Base-by-base conservation (phyloP, 805 yeast genomes). In the Yamadazyma takamatsuzukensis region DNA sequence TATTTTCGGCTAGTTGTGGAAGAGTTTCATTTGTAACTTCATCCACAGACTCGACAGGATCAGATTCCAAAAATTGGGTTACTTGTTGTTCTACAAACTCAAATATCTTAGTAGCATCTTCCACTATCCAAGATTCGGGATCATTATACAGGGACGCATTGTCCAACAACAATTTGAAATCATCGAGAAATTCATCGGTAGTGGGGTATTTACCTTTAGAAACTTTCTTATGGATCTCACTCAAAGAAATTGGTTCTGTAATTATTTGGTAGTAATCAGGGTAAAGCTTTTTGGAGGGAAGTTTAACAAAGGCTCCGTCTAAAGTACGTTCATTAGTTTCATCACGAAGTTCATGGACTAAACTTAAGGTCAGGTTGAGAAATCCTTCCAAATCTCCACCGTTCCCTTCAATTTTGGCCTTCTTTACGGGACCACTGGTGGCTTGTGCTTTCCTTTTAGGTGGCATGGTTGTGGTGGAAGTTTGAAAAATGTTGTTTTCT, bases 41-140 rank as follows among this genome's bases (percentile, higher is more conserved):
- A 5, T 30, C 37, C 5, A 8, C 37, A 18, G 30, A 28, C 40
- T 21, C 45, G 30, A 21, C 32, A 19, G 22, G 24, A 33, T 46
- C 30, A 30, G 36, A 34, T n/a, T n/a, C n/a, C 24, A 45, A 12
- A 39, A 41, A 34, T 39, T 51, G 36, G 32, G 33, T 48, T 2
- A 68, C 64, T 45, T 72, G 76, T 18, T 72, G 70, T 30, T 68
- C 59, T 10, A 83, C 85, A 47, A 71, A 75, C 15, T 75, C 70
- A 30, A 64, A 65, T 29, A 86, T 72, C 36, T 63, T 66, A 11
- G 57, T 53, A 2, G 94, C 80, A 52, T 83, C 84, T 27, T 64
- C 64, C 1, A 83, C 90, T 32, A 87, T 80, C 50, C 76, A 63
- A 6, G 69, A 62, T 13, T 53, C 61, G 2, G 69, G 64, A 40